Conservation (phyloP, 257 asterid species). For the Fraxinus excelsior region DNA sequence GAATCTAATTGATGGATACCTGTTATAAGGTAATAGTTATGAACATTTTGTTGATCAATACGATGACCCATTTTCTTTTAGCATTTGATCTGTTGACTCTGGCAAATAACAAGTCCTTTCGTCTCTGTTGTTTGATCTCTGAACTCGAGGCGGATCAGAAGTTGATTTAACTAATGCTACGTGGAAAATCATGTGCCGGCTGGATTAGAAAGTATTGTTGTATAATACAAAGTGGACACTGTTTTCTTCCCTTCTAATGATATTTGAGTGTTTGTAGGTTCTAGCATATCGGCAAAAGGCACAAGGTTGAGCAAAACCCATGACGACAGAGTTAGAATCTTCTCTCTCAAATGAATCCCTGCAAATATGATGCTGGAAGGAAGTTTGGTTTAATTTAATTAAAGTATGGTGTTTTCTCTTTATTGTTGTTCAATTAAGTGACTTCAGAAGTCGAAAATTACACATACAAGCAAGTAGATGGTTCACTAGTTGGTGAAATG, state of each 20-base stretch:
- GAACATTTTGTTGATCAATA: neutral
- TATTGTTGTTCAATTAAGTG: conserved; percentile 12
- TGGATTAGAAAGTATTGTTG: neutral
- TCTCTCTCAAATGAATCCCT: neutral
- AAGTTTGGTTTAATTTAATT: conserved; percentile 13
- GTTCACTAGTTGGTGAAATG: neutral
- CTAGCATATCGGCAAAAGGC: neutral
- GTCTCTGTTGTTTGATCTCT: neutral
- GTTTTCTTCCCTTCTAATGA: neutral
- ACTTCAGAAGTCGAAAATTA: conserved; percentile 4
- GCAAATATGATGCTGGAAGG: conserved; percentile 10
- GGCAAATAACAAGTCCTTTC: neutral
- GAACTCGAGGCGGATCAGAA: neutral
- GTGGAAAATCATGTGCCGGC: neutral
- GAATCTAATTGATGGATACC: neutral
- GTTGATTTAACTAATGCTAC: neutral
- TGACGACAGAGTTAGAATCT: neutral
- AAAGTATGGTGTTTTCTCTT: conserved; percentile 14
- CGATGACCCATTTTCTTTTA: too few relatives aligned
- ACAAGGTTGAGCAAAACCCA: conserved; percentile 12
- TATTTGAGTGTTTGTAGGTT: neutral
- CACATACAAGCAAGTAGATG: conserved; percentile 18
- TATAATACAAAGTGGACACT: neutral
- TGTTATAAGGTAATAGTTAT: neutral
- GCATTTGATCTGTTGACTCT: neutral